phyloP scores from a whole-genome alignment of 1,139 yeast species.

The Sugiyamaella xylanicola region DNA sequence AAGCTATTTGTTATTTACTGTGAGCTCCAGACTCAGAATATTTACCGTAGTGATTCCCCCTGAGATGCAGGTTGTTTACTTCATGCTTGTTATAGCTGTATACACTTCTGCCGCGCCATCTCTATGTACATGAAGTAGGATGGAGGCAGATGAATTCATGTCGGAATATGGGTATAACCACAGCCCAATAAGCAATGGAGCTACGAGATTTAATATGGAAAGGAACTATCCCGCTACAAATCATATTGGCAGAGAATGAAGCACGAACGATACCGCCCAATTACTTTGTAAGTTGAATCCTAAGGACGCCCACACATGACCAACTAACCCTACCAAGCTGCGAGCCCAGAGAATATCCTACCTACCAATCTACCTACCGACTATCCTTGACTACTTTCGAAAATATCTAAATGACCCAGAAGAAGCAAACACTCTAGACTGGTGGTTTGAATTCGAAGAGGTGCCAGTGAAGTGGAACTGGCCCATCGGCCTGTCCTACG shows the following conservation, averaged over 20 bases:
- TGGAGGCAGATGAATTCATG: not conserved
- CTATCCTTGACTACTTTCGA: slow-evolving; percentile 50
- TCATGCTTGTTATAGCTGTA: too few species aligned
- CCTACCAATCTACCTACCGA: slow-evolving; percentile 53
- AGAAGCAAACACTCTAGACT: slow-evolving; percentile 41
- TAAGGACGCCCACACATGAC: slow-evolving; percentile 1
- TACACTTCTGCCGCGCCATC: too few species aligned
- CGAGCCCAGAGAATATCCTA: slow-evolving; percentile 55
- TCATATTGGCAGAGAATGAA: slow-evolving; percentile 42
- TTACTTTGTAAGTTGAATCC: slow-evolving; percentile 26
- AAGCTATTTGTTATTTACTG: too few species aligned
- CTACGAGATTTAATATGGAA: slow-evolving; percentile 53
- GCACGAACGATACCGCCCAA: slow-evolving; percentile 32
- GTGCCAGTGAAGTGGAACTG: slow-evolving; percentile 75
- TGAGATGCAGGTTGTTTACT: too few species aligned
- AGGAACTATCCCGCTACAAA: slow-evolving; percentile 54
- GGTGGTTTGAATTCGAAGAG: slow-evolving; percentile 73
- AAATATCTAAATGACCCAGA: slow-evolving; percentile 44
- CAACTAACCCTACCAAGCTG: slow-evolving; percentile 28
- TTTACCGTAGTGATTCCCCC: too few species aligned
- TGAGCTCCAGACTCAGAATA: too few species aligned
- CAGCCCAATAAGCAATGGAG: slow-evolving; percentile 6
- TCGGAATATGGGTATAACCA: too few species aligned
- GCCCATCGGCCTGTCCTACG: slow-evolving; percentile 75
- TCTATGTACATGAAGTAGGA: too few species aligned